Conservation (phyloP, 306 rosid genomes). For the Cicer bijugum region DNA sequence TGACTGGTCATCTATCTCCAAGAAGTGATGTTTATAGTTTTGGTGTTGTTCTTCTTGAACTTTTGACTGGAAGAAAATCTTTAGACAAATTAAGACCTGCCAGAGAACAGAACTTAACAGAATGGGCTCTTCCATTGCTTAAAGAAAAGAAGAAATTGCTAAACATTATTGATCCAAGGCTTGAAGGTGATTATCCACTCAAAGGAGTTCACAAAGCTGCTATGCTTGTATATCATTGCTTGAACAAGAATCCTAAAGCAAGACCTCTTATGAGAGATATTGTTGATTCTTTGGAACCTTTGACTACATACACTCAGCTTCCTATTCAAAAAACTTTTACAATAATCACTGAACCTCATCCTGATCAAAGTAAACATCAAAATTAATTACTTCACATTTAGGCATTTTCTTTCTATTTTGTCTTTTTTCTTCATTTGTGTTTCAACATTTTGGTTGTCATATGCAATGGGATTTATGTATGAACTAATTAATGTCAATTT, state of each 20-base stretch:
- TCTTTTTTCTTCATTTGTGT: constrained; percentile 24
- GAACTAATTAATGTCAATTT: constrained; percentile 40
- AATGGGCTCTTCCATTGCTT: constrained; percentile 92
- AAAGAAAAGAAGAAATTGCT: constrained; percentile 87
- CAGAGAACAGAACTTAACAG: constrained; percentile 87
- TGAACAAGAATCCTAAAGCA: constrained; percentile 94
- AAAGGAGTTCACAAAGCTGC: constrained; percentile 90
- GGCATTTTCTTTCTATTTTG: constrained; percentile 35
- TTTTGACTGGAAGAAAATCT: constrained; percentile 84
- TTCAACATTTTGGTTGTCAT: constrained; percentile 40
- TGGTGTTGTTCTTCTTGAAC: constrained; percentile 95
- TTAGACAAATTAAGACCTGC: constrained; percentile 82
- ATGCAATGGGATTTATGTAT: constrained; percentile 42
- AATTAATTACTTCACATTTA: neutral
- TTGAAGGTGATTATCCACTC: constrained; percentile 77
- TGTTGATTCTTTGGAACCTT: constrained; percentile 96
- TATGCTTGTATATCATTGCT: constrained; percentile 90
- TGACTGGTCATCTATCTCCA: constrained; percentile 94
- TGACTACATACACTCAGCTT: constrained; percentile 58
- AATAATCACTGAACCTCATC: constrained; percentile 43
- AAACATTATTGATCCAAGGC: constrained; percentile 77
- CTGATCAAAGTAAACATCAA: too few species aligned
- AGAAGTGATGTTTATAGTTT: constrained; percentile 96
- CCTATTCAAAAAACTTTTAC: constrained; percentile 59
- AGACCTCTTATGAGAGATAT: constrained; percentile 96